Conservation (phyloP, 2,329 filamentous ascomycete genomes). For the Tricladium varicosporioides region DNA sequence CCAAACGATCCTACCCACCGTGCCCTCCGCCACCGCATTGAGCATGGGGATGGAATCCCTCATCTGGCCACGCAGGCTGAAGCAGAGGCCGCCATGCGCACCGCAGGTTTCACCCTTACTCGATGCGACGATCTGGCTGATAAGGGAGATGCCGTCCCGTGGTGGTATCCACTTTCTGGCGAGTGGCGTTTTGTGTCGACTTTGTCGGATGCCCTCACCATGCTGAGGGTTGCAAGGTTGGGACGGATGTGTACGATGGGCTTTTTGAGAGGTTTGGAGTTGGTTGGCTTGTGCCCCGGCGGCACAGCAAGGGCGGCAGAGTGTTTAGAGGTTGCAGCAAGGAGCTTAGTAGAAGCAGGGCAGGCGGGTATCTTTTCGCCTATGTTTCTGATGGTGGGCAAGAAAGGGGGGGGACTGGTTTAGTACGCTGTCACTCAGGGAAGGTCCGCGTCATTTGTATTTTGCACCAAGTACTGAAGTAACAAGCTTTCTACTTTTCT, state of each 20-base stretch:
- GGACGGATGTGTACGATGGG: not conserved
- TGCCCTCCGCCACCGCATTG: constrained; percentile 88
- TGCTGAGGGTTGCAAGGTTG: not conserved
- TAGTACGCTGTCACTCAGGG: not conserved
- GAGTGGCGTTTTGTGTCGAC: constrained; percentile 80
- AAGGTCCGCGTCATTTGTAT: not conserved
- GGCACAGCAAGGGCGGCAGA: constrained; percentile 96
- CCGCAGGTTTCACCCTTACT: constrained; percentile 81
- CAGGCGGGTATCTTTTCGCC: constrained; percentile 87
- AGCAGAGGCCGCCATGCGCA: constrained; percentile 77
- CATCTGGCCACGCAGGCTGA: constrained; percentile 93
- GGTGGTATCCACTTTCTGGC: constrained; percentile 92
- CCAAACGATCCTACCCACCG: constrained; percentile 84
- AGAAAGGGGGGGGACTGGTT: constrained; percentile 59
- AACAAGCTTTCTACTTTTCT: too few species aligned
- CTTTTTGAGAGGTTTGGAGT: not conserved
- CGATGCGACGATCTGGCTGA: constrained; percentile 85
- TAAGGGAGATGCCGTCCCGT: constrained; percentile 72
- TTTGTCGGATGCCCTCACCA: constrained; percentile 61
- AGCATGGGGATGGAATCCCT: constrained; percentile 93
- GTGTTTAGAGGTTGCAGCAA: constrained; percentile 74
- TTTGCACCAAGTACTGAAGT: too few species aligned
- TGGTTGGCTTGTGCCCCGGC: not conserved
- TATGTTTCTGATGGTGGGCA: constrained; percentile 93
- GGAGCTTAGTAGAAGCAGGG: constrained; percentile 83